Evolutionary conservation across 495 filamentous ascomycete species (phyloP).

Genomic region (Cercophora newfieldiana): DNA sequence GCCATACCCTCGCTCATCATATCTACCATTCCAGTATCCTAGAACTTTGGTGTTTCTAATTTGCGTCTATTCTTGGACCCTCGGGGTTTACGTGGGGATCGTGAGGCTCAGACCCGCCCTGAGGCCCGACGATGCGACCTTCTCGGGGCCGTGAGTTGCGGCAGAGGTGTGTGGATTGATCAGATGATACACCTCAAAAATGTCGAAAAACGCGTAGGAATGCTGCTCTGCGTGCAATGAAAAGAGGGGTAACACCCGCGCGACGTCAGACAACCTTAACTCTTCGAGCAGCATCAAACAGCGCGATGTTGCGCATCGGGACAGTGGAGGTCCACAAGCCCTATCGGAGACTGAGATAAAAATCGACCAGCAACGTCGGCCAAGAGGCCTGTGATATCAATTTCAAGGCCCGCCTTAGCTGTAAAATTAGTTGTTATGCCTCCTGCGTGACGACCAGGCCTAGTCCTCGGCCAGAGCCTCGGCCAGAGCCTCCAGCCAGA

Average conservation of each 20-base stretch:
- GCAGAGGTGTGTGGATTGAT: background rate
- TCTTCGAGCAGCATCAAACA: background rate
- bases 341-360: too few relatives aligned
- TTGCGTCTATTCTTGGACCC: background rate
- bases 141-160: background rate
- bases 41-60: background rate
- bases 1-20: background rate
- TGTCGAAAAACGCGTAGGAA: background rate
- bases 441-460: background rate
- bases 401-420: background rate
- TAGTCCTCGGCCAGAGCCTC: background rate
- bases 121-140: background rate
- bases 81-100: background rate
- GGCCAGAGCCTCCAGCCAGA: too few relatives aligned
- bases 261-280: background rate
- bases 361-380: too few relatives aligned
- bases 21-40: background rate
- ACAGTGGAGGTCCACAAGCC: background rate
- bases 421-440: background rate
- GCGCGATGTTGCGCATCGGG: background rate
- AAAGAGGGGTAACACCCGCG: too few relatives aligned
- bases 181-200: background rate
- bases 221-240: background rate
- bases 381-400: background rate
- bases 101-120: background rate